These are phyloP conservation scores for Pleurotus djamor DNA, from an alignment of 768 basidiomycete genomes.

Conservation along the genomic window DNA sequence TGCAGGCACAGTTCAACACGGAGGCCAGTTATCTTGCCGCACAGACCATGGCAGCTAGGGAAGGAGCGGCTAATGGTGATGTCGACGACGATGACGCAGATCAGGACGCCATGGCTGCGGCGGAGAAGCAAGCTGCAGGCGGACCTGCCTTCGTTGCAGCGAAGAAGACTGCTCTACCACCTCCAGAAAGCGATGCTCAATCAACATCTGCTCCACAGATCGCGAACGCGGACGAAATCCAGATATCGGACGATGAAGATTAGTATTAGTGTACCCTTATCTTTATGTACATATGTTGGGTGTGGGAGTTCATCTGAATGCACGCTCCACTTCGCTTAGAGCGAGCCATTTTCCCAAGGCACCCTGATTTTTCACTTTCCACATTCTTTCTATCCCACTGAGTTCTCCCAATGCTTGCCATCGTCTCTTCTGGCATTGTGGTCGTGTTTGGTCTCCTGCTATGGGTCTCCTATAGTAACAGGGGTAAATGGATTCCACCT, in stretches of 20 bases:
- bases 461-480: no score
- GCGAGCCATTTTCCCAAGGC: background rate
- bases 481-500: background rate
- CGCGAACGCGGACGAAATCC: slow-evolving; percentile 80
- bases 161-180: slow-evolving; percentile 44
- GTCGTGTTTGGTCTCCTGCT: no score
- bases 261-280: slow-evolving; percentile 9
- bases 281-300: background rate
- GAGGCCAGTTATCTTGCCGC: slow-evolving; percentile 93
- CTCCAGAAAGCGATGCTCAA: slow-evolving; percentile 32
- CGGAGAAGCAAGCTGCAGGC: slow-evolving; percentile 59
- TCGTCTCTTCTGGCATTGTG: no score
- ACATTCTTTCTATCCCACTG: background rate
- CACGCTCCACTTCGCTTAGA: background rate
- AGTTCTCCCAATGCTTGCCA: no score
- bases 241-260: slow-evolving; percentile 84
- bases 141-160: slow-evolving; percentile 80
- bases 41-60: slow-evolving; percentile 74
- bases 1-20: slow-evolving; percentile 98
- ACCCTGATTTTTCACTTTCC: background rate
- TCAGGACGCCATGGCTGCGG: slow-evolving; percentile 85
- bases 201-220: slow-evolving; percentile 23
- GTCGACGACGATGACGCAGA: slow-evolving; percentile 38
- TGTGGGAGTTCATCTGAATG: background rate
- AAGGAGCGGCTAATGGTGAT: slow-evolving; percentile 47